Base-by-base conservation (phyloP, 2,329 filamentous ascomycete genomes). In the Microcera coccophila region DNA sequence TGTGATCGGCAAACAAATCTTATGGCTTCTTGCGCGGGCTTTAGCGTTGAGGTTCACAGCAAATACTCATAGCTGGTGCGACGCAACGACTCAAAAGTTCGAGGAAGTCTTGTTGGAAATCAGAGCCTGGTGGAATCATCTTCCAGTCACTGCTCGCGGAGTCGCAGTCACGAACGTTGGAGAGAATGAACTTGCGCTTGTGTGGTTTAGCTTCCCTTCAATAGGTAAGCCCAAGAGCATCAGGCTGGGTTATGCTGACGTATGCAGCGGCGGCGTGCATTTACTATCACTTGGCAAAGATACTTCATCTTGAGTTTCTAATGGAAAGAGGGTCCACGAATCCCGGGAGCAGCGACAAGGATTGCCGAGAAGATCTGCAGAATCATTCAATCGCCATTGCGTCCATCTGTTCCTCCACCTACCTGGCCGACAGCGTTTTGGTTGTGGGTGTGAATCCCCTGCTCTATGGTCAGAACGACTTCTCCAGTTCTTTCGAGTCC, bases 391-490 rank as follows among this genome's bases (percentile, higher is more conserved):
- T 3, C 7, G n/a, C 21, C 10, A 38, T 22, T 3, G n/a, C 17
- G 10, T 17, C 9, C 11, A n/a, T 38, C 11, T 8, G 10, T 26
- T 38, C 28, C 15, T 38, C 36, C 15, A 4, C 21, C 3, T 19
- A 22, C 12, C 18, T 38, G 11, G 12, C 21, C 14, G 18, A 38
- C 5, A 26, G 36, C 15, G 36, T 38, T 19, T 8, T 19, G 20
- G 10, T 24, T n/a, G 36, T 38, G 12, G 36, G 20, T 9, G 21
- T 38, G 3, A 28, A 38, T 28, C 36, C 36, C 20, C 36, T 38
- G 3, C 28, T 38, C 21, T 38, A 38, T 17, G 36, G 36, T 28
- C 4, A 28, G 18, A 18, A n/a, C 18, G 8, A 37, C 21, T 10
- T 8, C 9, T n/a, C 10, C 4, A 26, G 18, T 28, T 7, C 14